phyloP scores from a whole-genome alignment of 805 yeast genomes.

The Saccharomyces cerevisiae region DNA sequence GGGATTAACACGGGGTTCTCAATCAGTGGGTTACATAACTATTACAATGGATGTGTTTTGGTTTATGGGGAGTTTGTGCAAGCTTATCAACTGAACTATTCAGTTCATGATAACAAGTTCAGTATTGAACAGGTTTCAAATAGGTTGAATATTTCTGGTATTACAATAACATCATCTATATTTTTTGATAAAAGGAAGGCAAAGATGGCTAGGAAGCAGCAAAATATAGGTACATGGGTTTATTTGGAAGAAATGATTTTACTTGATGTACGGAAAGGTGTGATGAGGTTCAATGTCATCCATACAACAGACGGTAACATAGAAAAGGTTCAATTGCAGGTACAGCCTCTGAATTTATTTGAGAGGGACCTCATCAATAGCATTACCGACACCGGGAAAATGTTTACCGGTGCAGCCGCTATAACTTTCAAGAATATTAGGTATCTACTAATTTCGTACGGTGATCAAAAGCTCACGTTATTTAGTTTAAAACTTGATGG shows the following conservation, averaged over 20 bases:
- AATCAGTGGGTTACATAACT: constrained; percentile 22
- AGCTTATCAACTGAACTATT: constrained; percentile 29
- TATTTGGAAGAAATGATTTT: background rate
- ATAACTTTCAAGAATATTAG: background rate
- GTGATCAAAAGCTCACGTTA: background rate
- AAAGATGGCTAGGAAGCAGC: background rate
- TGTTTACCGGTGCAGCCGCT: background rate
- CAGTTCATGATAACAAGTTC: constrained; percentile 30
- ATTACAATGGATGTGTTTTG: constrained; percentile 23
- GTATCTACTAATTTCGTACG: background rate
- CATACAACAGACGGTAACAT: constrained; percentile 1
- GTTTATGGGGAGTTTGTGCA: constrained; percentile 29
- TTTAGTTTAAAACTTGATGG: background rate
- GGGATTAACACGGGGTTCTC: constrained; percentile 15
- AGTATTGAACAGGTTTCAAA: constrained; percentile 22
- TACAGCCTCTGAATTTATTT: background rate
- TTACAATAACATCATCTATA: constrained; percentile 3
- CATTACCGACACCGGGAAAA: background rate
- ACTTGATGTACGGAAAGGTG: background rate
- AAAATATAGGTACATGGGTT: background rate
- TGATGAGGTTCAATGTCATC: background rate
- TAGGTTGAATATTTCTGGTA: constrained; percentile 10
- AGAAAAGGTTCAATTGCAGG: background rate
- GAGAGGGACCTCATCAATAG: background rate
- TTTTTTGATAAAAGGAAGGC: background rate